Percentiles rank a stretch among this genome's conserved stretches.
phyloP scores from a whole-genome alignment of 306 rosid species.

The Astragalus membranaceus region DNA sequence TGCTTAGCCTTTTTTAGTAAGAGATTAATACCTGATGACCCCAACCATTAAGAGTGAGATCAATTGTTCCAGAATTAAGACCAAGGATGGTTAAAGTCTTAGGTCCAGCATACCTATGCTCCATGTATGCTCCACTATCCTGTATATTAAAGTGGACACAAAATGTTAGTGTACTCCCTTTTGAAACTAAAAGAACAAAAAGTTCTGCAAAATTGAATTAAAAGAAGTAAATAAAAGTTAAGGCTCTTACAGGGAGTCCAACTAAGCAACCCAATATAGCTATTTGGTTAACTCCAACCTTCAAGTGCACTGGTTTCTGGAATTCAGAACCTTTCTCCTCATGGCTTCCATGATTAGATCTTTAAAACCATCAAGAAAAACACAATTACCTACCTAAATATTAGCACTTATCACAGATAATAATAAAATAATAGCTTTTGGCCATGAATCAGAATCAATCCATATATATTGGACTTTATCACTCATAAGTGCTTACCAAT shows the following conservation, averaged over 20 bases:
- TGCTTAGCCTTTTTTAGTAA: background rate
- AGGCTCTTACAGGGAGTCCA: conserved; percentile 82
- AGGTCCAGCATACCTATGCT: conserved; percentile 83
- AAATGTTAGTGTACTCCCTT: background rate
- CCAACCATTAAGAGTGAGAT: conserved; percentile 67
- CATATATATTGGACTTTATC: background rate
- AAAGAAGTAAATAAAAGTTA: conserved; percentile 1
- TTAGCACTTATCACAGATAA: too few species aligned
- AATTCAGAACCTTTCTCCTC: conserved; percentile 54
- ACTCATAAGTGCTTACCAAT: conserved; percentile 52
- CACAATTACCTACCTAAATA: too few species aligned
- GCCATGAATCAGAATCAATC: too few species aligned
- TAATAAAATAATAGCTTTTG: too few species aligned
- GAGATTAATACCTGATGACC: conserved; percentile 55
- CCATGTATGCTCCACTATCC: too few species aligned
- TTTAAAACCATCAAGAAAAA: conserved; percentile 37
- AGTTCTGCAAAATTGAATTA: background rate
- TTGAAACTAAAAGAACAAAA: background rate
- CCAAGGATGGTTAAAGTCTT: conserved; percentile 53
- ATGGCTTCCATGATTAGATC: conserved; percentile 59
- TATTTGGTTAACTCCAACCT: conserved; percentile 51
- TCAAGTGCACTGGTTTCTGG: conserved; percentile 27
- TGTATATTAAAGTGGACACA: background rate
- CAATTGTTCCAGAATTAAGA: conserved; percentile 65
- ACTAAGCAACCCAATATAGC: conserved; percentile 46